A percentile compares a stretch with the other conserved stretches of the same genome.
These are phyloP conservation scores for Sanguinoderma infundibulare DNA, from an alignment of 1,284 basidiomycete genomes.

Conservation along the genomic window DNA sequence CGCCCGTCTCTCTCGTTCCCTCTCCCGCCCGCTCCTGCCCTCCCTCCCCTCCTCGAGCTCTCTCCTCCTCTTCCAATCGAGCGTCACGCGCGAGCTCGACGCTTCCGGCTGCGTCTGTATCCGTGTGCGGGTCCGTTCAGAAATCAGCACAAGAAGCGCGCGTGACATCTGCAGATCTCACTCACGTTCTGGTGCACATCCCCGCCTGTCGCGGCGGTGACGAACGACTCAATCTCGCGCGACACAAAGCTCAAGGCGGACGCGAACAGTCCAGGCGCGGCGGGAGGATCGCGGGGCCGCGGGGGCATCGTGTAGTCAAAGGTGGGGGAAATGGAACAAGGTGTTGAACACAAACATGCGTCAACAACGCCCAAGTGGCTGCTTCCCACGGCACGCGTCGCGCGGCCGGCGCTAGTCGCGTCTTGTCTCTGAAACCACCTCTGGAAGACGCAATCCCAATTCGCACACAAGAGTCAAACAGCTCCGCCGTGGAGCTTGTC, in stretches of 20 bases:
- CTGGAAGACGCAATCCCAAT: too few relatives aligned
- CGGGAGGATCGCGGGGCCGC: slow-evolving; percentile 24
- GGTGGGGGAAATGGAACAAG: slow-evolving; percentile 26
- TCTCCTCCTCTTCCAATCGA: slow-evolving; percentile 25
- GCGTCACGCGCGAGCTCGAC: slow-evolving; percentile 32
- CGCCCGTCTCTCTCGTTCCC: slow-evolving; percentile 15
- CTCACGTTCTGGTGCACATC: slow-evolving; percentile 23
- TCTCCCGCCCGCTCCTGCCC: slow-evolving; percentile 14
- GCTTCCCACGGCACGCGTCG: slow-evolving; percentile 22
- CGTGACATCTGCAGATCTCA: not conserved
- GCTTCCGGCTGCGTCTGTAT: slow-evolving; percentile 28
- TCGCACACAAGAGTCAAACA: not conserved
- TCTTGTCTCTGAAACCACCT: not conserved
- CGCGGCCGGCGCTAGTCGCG: not conserved
- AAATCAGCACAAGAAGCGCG: not conserved
- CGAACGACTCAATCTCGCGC: slow-evolving; percentile 72
- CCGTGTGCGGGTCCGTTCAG: not conserved
- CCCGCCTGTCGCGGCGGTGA: slow-evolving; percentile 62
- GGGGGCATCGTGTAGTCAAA: slow-evolving; percentile 22
- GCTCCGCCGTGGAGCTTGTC: slow-evolving; percentile 3
- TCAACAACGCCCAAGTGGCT: slow-evolving; percentile 25
- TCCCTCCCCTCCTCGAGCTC: slow-evolving; percentile 12
- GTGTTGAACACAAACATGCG: slow-evolving; percentile 20
- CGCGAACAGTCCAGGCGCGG: slow-evolving; percentile 53
- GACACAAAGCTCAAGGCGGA: slow-evolving; percentile 71